A percentile compares a stretch with the other conserved stretches of the same genome.
Conservation (phyloP, 2,329 filamentous ascomycete species). For the Neonectria neomacrospora region DNA sequence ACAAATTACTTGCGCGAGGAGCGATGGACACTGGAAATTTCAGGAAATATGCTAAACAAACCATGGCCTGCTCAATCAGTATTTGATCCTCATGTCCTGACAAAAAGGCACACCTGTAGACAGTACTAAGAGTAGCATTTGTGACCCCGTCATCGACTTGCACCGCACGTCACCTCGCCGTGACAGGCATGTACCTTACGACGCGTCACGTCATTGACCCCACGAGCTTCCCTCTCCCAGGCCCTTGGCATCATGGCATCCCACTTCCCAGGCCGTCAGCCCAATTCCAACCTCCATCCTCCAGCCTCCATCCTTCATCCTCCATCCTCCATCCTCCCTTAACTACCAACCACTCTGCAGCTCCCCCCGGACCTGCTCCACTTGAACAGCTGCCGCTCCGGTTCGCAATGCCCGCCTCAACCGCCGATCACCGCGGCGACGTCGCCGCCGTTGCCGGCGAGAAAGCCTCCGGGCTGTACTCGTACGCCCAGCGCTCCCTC, state of each 20-base stretch:
- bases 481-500: slow-evolving; percentile 57
- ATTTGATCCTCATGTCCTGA: background rate
- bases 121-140: background rate
- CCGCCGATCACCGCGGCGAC: slow-evolving; percentile 34
- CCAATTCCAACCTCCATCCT: background rate
- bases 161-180: background rate
- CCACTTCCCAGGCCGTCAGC: background rate
- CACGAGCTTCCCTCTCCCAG: background rate
- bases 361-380: background rate
- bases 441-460: slow-evolving; percentile 46
- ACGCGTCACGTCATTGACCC: background rate
- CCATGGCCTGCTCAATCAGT: background rate
- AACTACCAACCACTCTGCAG: background rate
- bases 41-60: background rate
- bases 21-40: background rate
- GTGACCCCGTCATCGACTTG: background rate
- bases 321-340: background rate
- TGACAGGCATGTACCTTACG: background rate
- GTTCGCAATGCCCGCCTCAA: background rate
- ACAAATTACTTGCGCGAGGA: background rate
- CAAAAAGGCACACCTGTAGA: background rate
- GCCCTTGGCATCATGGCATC: background rate
- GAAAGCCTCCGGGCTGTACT: slow-evolving; percentile 50
- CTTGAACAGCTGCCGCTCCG: background rate
- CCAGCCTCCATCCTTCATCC: background rate